phyloP scores from a whole-genome alignment of 2,329 filamentous ascomycete genomes.

The Hortaea sp. region DNA sequence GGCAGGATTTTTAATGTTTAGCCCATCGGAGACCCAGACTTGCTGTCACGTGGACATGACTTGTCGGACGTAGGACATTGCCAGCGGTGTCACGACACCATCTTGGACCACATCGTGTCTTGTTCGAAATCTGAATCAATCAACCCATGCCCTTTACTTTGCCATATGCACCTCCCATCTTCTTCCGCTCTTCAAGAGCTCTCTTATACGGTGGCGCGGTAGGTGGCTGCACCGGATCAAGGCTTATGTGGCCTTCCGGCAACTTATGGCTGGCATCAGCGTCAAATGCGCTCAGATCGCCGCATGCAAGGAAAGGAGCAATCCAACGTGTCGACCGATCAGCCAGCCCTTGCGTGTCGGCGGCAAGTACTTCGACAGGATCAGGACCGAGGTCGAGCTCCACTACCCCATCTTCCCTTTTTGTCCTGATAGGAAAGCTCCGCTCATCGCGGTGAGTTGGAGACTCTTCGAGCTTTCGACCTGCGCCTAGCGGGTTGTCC shows the following conservation, averaged over 20 bases:
- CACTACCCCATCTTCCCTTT: slow-evolving; percentile 37
- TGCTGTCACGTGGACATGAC: too few species aligned
- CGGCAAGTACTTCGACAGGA: slow-evolving; percentile 33
- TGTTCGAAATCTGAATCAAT: not conserved
- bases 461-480: slow-evolving; percentile 1
- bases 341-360: slow-evolving; percentile 31
- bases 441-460: not conserved
- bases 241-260: slow-evolving; percentile 72
- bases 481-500: slow-evolving; percentile 57
- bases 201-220: slow-evolving; percentile 92
- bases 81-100: too few species aligned
- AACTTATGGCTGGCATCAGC: slow-evolving; percentile 89
- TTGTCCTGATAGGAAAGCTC: slow-evolving; percentile 18
- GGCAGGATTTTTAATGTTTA: too few species aligned
- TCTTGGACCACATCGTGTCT: too few species aligned
- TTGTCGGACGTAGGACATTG: too few species aligned
- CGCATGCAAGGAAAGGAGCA: slow-evolving; percentile 92
- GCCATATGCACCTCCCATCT: slow-evolving; percentile 65
- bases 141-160: slow-evolving; percentile 46
- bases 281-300: slow-evolving; percentile 88
- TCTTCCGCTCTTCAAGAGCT: slow-evolving; percentile 73
- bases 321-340: slow-evolving; percentile 61
- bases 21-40: too few species aligned
- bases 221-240: slow-evolving; percentile 89
- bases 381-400: slow-evolving; percentile 39